Evolutionary conservation across 1,284 basidiomycete species (phyloP).

Genomic region (Moniliophthora roreri): DNA sequence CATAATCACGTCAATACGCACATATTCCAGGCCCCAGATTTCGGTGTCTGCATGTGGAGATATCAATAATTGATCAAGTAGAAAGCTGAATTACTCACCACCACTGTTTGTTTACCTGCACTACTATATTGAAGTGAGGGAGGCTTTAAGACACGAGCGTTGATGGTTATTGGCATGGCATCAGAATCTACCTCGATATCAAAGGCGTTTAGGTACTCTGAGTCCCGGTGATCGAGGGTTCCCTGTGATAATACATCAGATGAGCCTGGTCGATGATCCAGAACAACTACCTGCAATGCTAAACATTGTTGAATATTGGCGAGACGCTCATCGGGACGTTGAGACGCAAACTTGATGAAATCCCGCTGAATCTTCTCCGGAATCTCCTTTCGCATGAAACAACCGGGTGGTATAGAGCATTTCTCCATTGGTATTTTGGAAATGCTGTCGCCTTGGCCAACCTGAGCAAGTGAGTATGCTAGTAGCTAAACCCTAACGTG

Average conservation of each 20-base stretch:
- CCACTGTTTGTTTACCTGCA: not conserved
- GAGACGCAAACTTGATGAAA: conserved; percentile 58
- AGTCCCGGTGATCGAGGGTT: not conserved
- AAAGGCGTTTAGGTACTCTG: conserved; percentile 3
- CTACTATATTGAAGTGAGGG: not conserved
- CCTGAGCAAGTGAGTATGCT: conserved; percentile 1
- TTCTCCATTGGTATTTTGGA: conserved; percentile 57
- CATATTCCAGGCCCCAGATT: not conserved
- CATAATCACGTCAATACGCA: not conserved
- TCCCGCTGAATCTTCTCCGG: conserved; percentile 53
- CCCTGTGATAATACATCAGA: not conserved
- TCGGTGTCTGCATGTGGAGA: too few species aligned
- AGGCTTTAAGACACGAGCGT: not conserved
- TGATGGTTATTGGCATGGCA: not conserved
- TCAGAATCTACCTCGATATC: not conserved
- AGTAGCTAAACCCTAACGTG: not conserved
- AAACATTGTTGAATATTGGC: not conserved
- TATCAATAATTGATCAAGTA: too few species aligned
- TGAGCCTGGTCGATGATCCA: too few species aligned
- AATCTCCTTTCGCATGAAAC: conserved; percentile 51
- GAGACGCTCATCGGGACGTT: conserved; percentile 43
- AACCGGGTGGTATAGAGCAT: conserved; percentile 51
- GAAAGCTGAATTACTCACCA: not conserved
- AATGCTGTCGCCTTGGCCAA: conserved; percentile 44
- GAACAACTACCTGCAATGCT: not conserved